These are phyloP conservation scores for Magnolia changhungtana DNA, from an alignment of 164 flowering plant species.

Conservation along the genomic window DNA sequence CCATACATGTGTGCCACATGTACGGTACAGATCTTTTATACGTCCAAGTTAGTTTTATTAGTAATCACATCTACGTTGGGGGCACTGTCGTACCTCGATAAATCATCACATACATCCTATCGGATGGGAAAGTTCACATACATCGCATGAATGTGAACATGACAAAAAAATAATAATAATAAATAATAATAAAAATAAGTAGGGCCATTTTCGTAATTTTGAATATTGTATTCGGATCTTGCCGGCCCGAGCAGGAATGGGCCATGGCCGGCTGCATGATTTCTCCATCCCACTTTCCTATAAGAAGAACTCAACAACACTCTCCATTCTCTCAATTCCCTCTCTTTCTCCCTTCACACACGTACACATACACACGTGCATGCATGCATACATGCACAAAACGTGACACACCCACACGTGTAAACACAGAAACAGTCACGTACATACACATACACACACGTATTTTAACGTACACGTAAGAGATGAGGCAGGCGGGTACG, in stretches of 20 bases:
- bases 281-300: not conserved
- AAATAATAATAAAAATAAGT: not conserved
- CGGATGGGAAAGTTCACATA: too few relatives aligned
- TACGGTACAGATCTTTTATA: too few relatives aligned
- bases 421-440: not conserved
- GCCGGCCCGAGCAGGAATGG: constrained; percentile 30
- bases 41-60: too few relatives aligned
- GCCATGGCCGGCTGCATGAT: constrained; percentile 22
- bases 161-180: not conserved
- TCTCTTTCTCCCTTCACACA: not conserved
- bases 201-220: not conserved
- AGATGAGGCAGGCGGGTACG: constrained; percentile 54
- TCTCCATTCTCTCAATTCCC: not conserved
- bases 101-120: too few relatives aligned
- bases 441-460: not conserved
- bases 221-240: constrained; percentile 2
- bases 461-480: not conserved
- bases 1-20: too few relatives aligned
- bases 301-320: not conserved
- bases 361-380: too few relatives aligned
- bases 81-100: too few relatives aligned
- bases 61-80: too few relatives aligned
- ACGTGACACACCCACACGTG: too few relatives aligned
- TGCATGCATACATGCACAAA: too few relatives aligned
- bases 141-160: not conserved